Percentiles rank a stretch among this genome's conserved stretches.
phyloP scores from a whole-genome alignment of 495 filamentous ascomycete species.

The Penicillium ucsense region DNA sequence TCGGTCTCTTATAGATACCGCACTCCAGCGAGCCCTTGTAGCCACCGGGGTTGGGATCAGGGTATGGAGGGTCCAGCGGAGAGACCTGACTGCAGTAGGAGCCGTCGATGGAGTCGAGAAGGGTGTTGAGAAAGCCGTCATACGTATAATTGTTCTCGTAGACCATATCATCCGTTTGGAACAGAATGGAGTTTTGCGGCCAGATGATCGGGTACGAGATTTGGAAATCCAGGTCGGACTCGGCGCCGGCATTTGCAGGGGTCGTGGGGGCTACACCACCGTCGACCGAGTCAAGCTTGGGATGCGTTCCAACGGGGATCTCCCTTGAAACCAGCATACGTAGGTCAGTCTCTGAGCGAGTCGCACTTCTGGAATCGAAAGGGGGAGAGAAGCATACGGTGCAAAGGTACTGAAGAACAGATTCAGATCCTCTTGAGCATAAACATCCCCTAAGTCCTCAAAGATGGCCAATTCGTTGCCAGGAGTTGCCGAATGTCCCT shows the following conservation, averaged over 20 bases:
- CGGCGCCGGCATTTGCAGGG: constrained; percentile 24
- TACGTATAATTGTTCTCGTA: constrained; percentile 35
- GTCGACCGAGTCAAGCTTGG: constrained; percentile 33
- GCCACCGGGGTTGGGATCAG: constrained; percentile 39
- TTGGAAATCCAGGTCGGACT: constrained; percentile 45
- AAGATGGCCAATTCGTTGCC: constrained; percentile 39
- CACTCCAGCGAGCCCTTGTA: constrained; percentile 53
- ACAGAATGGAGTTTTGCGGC: constrained; percentile 50
- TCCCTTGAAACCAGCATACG: constrained; percentile 1
- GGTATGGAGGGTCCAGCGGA: constrained; percentile 44
- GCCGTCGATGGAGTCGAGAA: constrained; percentile 54
- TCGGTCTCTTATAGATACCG: constrained; percentile 48
- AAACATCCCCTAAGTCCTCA: constrained; percentile 31
- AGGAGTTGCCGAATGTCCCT: constrained; percentile 21
- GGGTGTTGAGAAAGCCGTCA: constrained; percentile 32
- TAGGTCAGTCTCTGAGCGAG: not conserved
- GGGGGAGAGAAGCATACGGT: constrained; percentile 3
- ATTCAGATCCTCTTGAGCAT: constrained; percentile 48
- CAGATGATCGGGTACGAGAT: constrained; percentile 43
- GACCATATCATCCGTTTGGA: constrained; percentile 47
- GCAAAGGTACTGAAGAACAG: constrained; percentile 42
- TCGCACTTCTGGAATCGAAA: not conserved
- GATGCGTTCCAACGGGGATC: constrained; percentile 31
- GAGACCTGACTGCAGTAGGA: constrained; percentile 40
- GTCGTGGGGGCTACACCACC: constrained; percentile 27